Conservation (phyloP, 208 protist genomes). For the Acanthamoeba polyphaga region DNA sequence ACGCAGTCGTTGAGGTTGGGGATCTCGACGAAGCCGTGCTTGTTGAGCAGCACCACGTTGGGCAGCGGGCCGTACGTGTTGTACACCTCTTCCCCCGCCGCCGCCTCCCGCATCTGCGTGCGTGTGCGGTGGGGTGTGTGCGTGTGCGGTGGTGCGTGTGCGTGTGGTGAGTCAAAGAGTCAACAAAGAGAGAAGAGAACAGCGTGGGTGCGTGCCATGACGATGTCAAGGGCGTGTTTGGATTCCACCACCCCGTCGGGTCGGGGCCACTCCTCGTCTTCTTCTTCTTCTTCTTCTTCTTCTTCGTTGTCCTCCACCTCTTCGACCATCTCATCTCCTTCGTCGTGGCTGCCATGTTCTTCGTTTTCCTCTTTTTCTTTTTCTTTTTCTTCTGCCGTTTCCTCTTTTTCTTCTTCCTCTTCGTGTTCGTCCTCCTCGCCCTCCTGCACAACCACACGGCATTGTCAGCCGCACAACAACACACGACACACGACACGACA, state of each 20-base stretch:
- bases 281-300: neutral
- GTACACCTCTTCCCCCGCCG: constrained; percentile 1
- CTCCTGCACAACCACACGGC: neutral
- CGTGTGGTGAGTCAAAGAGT: too few species aligned
- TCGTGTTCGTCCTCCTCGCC: neutral
- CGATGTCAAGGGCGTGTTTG: constrained; percentile 21
- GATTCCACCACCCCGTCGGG: neutral
- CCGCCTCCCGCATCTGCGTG: neutral
- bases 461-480: neutral
- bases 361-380: neutral
- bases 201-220: neutral
- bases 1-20: neutral
- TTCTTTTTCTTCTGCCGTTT: neutral
- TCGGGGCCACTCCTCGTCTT: neutral
- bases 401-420: neutral
- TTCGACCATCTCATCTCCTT: neutral
- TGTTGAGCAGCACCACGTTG: neutral
- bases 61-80: constrained; percentile 2
- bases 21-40: constrained; percentile 12
- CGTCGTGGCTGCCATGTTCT: neutral
- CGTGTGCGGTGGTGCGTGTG: neutral
- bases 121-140: neutral
- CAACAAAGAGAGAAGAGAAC: too few species aligned
- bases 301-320: neutral
- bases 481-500: too few species aligned